Evolutionary conservation across 1,284 basidiomycete species (phyloP).

Genomic region (Puccinia novopanici): DNA sequence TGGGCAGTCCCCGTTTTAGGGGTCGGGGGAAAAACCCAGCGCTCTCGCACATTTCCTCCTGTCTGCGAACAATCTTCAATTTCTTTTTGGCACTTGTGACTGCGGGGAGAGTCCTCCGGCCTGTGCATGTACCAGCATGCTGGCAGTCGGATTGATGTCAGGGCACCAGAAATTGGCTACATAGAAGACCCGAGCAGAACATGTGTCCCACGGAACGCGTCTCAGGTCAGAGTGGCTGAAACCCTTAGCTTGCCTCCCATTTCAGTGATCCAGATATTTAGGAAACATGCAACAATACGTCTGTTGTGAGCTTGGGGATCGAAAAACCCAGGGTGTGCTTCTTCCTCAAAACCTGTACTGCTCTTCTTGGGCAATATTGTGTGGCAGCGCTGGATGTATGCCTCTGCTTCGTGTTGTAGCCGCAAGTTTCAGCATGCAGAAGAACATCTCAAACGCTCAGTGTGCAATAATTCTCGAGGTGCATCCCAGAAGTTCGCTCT

Average conservation of each 20-base stretch:
- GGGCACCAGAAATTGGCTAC: background rate
- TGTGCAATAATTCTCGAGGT: background rate
- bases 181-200: background rate
- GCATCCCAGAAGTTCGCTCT: too few relatives aligned
- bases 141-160: too few relatives aligned
- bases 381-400: background rate
- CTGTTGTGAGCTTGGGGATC: background rate
- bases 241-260: background rate
- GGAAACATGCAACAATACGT: background rate
- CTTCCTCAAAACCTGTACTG: background rate
- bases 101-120: too few relatives aligned
- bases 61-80: too few relatives aligned
- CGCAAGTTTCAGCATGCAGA: background rate
- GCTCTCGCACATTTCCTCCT: too few relatives aligned
- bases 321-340: background rate
- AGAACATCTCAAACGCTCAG: background rate
- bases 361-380: background rate
- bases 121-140: too few relatives aligned
- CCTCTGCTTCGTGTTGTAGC: background rate
- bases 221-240: conserved; percentile 2
- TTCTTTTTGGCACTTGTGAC: too few relatives aligned
- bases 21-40: too few relatives aligned
- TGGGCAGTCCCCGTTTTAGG: too few relatives aligned
- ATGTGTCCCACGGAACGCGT: background rate
- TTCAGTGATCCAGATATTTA: background rate